Evolutionary conservation across 2,329 filamentous ascomycete genomes (phyloP), one percentile per base, ranked within the genome.

Genomic region (Ciborinia camelliae): DNA sequence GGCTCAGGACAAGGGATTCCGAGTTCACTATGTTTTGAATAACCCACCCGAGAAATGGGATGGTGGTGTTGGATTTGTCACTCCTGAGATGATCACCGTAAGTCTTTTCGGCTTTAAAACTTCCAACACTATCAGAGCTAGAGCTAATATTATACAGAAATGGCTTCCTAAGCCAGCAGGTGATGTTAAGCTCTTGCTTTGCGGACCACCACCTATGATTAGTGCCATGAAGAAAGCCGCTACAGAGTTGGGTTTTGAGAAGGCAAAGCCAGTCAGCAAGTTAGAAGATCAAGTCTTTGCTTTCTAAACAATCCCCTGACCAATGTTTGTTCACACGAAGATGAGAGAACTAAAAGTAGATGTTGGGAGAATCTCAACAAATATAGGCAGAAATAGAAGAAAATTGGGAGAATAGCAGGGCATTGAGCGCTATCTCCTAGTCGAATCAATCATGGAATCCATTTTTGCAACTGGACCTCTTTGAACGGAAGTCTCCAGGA

Each of bases 241-340:
- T 59, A 92, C 96, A 80, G 84, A 86, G 68, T 84, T 98, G 26
- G 95, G 95, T 65, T 99, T 90, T 82, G 85, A 91, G 75, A 98
- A 98, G 84, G 91, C 95, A 50, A 87, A 88, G 67, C 92, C 94
- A 52, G 93, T 98, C 73, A 97, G 93, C 87, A 98, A 98, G 86
- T 87, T 98, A 62, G 90, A 94, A 76, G 95, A 99, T 78, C 95
- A 98, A 79, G 91, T 99, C 71, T 99, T 99, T 81, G 92, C 91
- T 75, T 99, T 99, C 80, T 92, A 90, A 63, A 69, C 37, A 28
- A 37, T 20, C 15, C 1, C n/a, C 20, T 32, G 20, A 3, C 8
- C 55, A 32, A 47, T 23, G 43, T 10, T 26, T 15, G 43, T 10
- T 26, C 9, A 23, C 15, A 47, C 4, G 14, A 3, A 58, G 20